Evolutionary conservation across 2,329 filamentous ascomycete species (phyloP), one percentile per base, ranked within the genome.

Genomic region (Pseudocercospora fijiensis): DNA sequence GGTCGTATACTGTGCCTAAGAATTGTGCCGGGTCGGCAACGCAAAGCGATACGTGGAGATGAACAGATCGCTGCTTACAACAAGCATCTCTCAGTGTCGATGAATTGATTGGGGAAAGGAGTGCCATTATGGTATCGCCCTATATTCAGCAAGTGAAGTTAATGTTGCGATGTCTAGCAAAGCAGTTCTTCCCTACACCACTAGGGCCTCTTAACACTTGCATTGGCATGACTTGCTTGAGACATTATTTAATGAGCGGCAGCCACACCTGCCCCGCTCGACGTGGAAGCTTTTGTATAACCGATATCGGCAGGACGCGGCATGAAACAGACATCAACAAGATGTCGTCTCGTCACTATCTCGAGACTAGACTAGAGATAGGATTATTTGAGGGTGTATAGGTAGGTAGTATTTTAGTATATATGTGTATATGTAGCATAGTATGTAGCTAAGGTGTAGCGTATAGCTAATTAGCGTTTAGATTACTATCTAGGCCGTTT

Each of bases 1-100:
- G 67, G 22, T 52, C 37, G 43, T 69, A 66, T 28, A 65, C 62
- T 26, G 65, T 67, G 11, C 67, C 68, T 13, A 26, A 22, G 9
- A 71, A 65, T 20, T 71, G 69, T 49, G 65, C 55, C 11, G 69
- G 68, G 1, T 56, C 56, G 24, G 67, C 67, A 5, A 67, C 61
- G 5, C 61, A 65, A 60, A 67, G 52, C 30, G 67, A 71, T 61
- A 66, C 66, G 60, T 64, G 69, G 73, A 67, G 69, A 53, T 75
- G 58, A 69, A 43, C n/a, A 4, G 43, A 9, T 7, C 26, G 7
- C 45, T 20, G 9, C 18, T 33, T 9, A 13, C 11, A 16, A 33
- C 30, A 5, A 16, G 33, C 33, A n/a, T 37, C 13, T 13, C 33
- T 5, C 3, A 6, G 13, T 37, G 33, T 5, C 33, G 33, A 37